Evolutionary conservation across 2,329 filamentous ascomycete genomes (phyloP).

Genomic region (Bertia moriformis): DNA sequence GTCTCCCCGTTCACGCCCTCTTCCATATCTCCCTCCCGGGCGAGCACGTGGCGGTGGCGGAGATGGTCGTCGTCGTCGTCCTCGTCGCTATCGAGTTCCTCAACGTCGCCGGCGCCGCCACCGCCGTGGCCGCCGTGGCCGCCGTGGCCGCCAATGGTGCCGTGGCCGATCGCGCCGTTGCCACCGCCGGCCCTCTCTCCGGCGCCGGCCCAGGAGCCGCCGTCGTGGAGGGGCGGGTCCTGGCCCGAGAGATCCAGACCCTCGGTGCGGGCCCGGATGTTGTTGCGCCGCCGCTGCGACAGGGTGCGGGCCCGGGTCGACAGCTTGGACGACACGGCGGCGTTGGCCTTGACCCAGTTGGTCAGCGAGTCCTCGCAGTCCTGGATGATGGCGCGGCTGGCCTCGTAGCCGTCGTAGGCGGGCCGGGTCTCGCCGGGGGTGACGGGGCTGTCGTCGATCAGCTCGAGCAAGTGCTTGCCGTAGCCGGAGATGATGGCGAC

Average conservation of each 20-base stretch:
- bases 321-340: slow-evolving; percentile 73
- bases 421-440: slow-evolving; percentile 92
- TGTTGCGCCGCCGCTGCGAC: slow-evolving; percentile 68
- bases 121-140: slow-evolving; percentile 43
- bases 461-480: slow-evolving; percentile 92
- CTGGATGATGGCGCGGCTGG: slow-evolving; percentile 96
- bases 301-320: slow-evolving; percentile 78
- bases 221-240: slow-evolving; percentile 63
- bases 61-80: slow-evolving; percentile 19
- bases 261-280: slow-evolving; percentile 51
- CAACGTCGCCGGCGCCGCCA: slow-evolving; percentile 42
- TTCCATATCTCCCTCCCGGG: too few species aligned
- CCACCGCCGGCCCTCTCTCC: too few species aligned
- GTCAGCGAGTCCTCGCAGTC: slow-evolving; percentile 95
- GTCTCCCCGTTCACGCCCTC: slow-evolving; percentile 37
- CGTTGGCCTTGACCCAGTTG: slow-evolving; percentile 89
- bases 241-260: slow-evolving; percentile 72
- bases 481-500: slow-evolving; percentile 94
- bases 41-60: slow-evolving; percentile 27
- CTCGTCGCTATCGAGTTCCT: slow-evolving; percentile 49
- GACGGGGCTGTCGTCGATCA: slow-evolving; percentile 91
- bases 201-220: slow-evolving; percentile 74
- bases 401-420: slow-evolving; percentile 95
- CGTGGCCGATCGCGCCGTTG: too few species aligned
- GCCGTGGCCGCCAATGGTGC: too few species aligned